Base-by-base conservation (phyloP, 2,329 filamentous ascomycete genomes). In the Aspergillus ustus region DNA sequence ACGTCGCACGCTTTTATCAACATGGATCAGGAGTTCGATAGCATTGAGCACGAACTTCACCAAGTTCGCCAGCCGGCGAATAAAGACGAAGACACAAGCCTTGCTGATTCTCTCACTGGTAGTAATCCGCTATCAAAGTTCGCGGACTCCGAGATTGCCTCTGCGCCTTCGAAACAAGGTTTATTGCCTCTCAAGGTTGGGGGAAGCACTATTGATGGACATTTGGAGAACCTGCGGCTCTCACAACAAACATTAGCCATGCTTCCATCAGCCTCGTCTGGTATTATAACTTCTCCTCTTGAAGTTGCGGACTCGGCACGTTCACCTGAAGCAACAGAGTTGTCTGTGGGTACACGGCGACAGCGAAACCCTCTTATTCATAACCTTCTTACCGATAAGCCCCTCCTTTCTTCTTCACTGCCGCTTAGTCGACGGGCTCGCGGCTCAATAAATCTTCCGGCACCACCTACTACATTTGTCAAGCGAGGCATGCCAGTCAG, bases 301-400 rank as follows among this genome's bases (percentile, higher is more conserved):
- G 92, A 96, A 71, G 93, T 93, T 15, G 92, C 93, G 63, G 86
- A 83, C 63, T 86, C 84, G 37, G 77, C 81, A 15, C 69, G 68
- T 25, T 64, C 70, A 40, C 65, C 72, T 1, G 66, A 72, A 43
- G 64, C 69, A 9, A 62, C 70, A 28, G 76, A 78, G 57, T 65
- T 75, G 8, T 78, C 81, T 6, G 81, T 87, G 61, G 81, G 81
- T 60, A 87, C 85, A 57, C 82, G 84, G 75, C 80, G 84, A 76
- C 85, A 87, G 60, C 86, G 86, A 71, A 99, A 99, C 70, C 93
- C 93, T 0, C 82, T 99, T 1, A 95, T 99, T 50, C 93, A 99
- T 77, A 98, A 97, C 70, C 86, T 99, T 1, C 84, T 99, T 9
- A 99, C 95, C 2, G 95, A 99, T 78, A 96, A 97, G 71, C 94